Evolutionary conservation across 176 grass and related monocot genomes (phyloP).

Genomic region (Typha latifolia): DNA sequence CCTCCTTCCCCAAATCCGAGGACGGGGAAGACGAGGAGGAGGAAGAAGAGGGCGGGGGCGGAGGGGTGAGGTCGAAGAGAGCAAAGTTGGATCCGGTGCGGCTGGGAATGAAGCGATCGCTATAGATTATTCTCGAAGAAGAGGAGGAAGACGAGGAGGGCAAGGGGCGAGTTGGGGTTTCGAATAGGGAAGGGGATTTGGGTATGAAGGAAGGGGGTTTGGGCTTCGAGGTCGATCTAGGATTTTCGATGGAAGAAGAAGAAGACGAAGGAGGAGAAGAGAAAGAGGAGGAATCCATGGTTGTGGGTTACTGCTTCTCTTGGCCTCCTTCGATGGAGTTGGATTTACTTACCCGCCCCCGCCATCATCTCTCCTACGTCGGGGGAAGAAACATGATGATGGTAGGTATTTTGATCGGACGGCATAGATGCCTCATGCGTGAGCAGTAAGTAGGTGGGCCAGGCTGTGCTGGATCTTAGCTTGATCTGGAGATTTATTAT

Average conservation of each 20-base stretch:
- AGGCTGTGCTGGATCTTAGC: too few species aligned
- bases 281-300: slow-evolving; percentile 17
- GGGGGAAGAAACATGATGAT: too few species aligned
- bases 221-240: background rate
- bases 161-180: slow-evolving; percentile 16
- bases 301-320: background rate
- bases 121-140: slow-evolving; percentile 49
- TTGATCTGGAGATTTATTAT: too few species aligned
- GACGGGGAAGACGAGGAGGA: slow-evolving; percentile 20
- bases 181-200: slow-evolving; percentile 10
- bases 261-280: slow-evolving; percentile 8
- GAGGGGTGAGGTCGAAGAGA: slow-evolving; percentile 52
- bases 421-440: too few species aligned
- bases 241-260: slow-evolving; percentile 22
- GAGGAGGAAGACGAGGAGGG: slow-evolving; percentile 17
- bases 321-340: background rate
- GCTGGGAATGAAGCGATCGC: slow-evolving; percentile 87
- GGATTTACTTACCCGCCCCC: too few species aligned
- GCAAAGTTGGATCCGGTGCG: slow-evolving; percentile 72
- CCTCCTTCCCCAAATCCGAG: slow-evolving; percentile 20
- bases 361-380: too few species aligned
- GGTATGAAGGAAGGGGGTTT: slow-evolving; percentile 30
- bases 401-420: too few species aligned
- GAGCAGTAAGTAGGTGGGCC: too few species aligned
- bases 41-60: slow-evolving; percentile 22